Evolutionary conservation across 1,284 basidiomycete genomes (phyloP).

Genomic region (Malassezia caprae): DNA sequence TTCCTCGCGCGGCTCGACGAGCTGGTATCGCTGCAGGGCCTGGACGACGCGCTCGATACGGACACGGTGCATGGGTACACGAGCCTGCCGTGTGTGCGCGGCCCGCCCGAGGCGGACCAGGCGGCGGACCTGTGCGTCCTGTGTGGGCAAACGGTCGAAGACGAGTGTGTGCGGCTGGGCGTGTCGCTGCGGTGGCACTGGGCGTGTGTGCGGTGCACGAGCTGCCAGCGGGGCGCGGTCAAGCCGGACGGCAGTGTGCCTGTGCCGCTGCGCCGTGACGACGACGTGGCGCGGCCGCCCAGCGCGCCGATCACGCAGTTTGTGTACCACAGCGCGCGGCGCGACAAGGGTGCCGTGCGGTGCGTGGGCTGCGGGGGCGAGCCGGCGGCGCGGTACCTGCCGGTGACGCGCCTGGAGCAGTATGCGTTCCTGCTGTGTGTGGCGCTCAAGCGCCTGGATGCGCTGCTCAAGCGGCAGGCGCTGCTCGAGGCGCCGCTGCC

Average conservation of each 20-base stretch:
- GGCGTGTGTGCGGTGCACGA: conserved; percentile 70
- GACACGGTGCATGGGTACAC: conserved; percentile 39
- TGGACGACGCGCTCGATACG: conserved; percentile 20
- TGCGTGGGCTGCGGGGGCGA: conserved; percentile 63
- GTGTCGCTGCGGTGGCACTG: conserved; percentile 95
- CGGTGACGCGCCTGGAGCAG: conserved; percentile 88
- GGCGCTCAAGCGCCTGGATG: conserved; percentile 79
- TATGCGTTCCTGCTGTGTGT: conserved; percentile 95
- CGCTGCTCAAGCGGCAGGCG: conserved; percentile 79
- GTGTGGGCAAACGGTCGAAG: conserved; percentile 83
- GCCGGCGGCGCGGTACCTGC: conserved; percentile 57
- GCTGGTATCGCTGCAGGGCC: conserved; percentile 49
- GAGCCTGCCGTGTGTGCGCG: conserved; percentile 37
- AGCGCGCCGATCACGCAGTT: conserved; percentile 3
- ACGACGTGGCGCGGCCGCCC: background rate
- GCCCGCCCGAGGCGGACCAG: conserved; percentile 39
- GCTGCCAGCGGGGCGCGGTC: conserved; percentile 54
- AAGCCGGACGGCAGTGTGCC: conserved; percentile 2
- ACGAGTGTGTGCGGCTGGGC: conserved; percentile 85
- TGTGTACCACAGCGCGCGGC: conserved; percentile 1
- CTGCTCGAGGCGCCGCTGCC: conserved; percentile 61
- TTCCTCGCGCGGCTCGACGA: conserved; percentile 72
- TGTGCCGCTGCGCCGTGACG: background rate
- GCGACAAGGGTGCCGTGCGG: conserved; percentile 43
- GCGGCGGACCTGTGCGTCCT: conserved; percentile 73